phyloP scores from a whole-genome alignment of 495 filamentous ascomycete genomes.

The Penicillium mononematosum region DNA sequence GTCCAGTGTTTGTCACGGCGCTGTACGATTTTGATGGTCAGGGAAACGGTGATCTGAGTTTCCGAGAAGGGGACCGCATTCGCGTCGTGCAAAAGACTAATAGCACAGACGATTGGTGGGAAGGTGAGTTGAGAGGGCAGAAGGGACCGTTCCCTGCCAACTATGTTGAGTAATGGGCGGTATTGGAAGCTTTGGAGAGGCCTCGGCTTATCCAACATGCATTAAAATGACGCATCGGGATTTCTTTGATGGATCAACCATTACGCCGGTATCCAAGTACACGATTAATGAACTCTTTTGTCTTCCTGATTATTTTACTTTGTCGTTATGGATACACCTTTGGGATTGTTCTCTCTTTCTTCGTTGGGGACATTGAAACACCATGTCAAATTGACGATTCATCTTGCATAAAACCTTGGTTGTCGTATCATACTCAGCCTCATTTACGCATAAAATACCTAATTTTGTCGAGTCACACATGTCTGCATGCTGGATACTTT shows the following conservation, averaged over 20 bases:
- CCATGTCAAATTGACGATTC: background rate
- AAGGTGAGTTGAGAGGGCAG: conserved; percentile 74
- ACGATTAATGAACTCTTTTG: background rate
- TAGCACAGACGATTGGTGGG: conserved; percentile 94
- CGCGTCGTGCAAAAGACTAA: conserved; percentile 79
- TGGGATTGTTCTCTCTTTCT: background rate
- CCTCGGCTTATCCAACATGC: background rate
- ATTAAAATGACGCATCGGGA: background rate
- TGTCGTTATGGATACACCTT: background rate
- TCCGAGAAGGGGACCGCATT: conserved; percentile 83
- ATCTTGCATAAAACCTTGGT: background rate
- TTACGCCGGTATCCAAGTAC: background rate
- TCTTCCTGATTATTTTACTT: background rate
- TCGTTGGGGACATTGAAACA: background rate
- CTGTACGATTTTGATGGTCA: conserved; percentile 78
- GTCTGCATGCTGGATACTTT: background rate
- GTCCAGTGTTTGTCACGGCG: conserved; percentile 68
- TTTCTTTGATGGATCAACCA: background rate
- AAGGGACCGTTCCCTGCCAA: conserved; percentile 89
- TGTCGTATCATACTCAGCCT: background rate
- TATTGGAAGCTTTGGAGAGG: background rate
- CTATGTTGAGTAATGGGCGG: conserved; percentile 54
- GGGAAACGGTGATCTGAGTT: conserved; percentile 70
- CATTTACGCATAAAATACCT: background rate
- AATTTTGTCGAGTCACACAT: background rate